Percentiles rank a stretch among this genome's conserved stretches.
These are phyloP conservation scores for Kwoniella dejecticola DNA, from an alignment of 768 basidiomycete species.

Conservation along the genomic window DNA sequence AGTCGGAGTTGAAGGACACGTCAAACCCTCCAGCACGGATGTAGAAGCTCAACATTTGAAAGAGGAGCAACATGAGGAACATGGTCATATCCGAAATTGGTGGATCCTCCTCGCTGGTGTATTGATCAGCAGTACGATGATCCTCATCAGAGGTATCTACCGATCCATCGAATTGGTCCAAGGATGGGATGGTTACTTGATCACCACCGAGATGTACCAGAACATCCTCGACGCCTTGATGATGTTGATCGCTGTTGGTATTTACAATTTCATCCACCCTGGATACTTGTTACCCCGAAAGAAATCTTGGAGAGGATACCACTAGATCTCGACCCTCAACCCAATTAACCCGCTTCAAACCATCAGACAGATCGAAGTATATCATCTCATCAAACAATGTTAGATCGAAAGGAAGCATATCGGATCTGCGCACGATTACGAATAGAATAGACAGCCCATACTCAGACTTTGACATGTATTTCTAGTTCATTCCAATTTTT, in stretches of 20 bases:
- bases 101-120: slow-evolving; percentile 36
- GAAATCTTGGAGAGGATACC: slow-evolving; percentile 32
- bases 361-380: too few relatives aligned
- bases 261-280: slow-evolving; percentile 47
- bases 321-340: too few relatives aligned
- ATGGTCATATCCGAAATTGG: slow-evolving; percentile 24
- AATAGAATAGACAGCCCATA: too few relatives aligned
- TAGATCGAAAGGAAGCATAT: too few relatives aligned
- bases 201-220: slow-evolving; percentile 30
- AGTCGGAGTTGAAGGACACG: background rate
- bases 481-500: background rate
- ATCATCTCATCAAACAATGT: too few relatives aligned
- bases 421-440: background rate
- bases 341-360: too few relatives aligned
- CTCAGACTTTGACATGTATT: background rate
- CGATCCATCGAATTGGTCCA: slow-evolving; percentile 39
- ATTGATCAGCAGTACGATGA: slow-evolving; percentile 30
- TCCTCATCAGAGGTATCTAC: slow-evolving; percentile 39
- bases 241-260: slow-evolving; percentile 45
- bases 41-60: slow-evolving; percentile 7
- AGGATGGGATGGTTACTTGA: slow-evolving; percentile 28
- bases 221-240: slow-evolving; percentile 39
- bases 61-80: slow-evolving; percentile 7
- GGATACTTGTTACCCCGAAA: slow-evolving; percentile 31
- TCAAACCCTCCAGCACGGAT: slow-evolving; percentile 5